Evolutionary conservation across 1,284 basidiomycete genomes (phyloP).

Genomic region (Calocybe gambosa): DNA sequence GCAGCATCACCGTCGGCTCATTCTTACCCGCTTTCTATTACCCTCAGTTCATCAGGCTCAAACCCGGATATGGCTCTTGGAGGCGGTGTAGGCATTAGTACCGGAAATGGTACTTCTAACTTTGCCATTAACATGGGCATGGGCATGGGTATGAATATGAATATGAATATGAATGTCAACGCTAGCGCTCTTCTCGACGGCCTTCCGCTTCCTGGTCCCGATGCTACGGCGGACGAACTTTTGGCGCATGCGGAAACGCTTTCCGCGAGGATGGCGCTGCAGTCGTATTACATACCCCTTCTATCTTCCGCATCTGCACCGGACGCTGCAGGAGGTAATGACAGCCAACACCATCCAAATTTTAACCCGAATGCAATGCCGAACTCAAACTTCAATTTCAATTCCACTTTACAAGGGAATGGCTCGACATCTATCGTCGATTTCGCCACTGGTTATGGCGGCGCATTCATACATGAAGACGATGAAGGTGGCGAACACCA

Average conservation of each 20-base stretch:
- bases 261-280: conserved; percentile 48
- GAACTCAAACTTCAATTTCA: too few species aligned
- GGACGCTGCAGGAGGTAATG: neutral
- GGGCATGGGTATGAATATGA: neutral
- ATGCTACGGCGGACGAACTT: conserved; percentile 44
- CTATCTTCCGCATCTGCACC: conserved; percentile 5
- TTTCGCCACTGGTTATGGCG: neutral
- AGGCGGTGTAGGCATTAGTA: neutral
- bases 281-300: conserved; percentile 53
- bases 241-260: conserved; percentile 43
- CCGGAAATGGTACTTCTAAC: neutral
- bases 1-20: neutral
- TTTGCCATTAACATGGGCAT: neutral
- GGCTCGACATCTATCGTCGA: too few species aligned
- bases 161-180: neutral
- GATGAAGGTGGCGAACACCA: neutral
- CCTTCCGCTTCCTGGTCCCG: conserved; percentile 25
- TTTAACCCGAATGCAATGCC: neutral
- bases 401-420: too few species aligned
- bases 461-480: neutral
- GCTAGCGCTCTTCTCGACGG: conserved; percentile 17
- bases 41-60: neutral
- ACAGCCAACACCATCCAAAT: neutral
- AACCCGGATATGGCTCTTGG: neutral
- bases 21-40: neutral